These are phyloP conservation scores for Wickerhamomyces hampshirensis DNA, from an alignment of 805 yeast species.

Conservation along the genomic window DNA sequence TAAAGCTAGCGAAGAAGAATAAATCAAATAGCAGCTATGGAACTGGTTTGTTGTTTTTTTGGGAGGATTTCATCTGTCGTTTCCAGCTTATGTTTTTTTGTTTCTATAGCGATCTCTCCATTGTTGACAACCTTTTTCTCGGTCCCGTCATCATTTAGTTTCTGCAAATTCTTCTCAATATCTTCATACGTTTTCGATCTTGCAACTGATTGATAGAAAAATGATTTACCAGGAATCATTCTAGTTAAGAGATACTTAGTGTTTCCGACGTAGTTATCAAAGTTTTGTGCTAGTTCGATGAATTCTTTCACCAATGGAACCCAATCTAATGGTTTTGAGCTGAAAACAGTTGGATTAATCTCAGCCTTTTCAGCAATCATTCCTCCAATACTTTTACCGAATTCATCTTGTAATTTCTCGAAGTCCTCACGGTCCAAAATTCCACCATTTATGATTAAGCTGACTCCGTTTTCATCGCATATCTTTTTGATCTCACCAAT, in stretches of 20 bases:
- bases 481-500: constrained; percentile 55
- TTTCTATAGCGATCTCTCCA: constrained; percentile 3
- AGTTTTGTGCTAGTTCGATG: constrained; percentile 44
- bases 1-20: too few species aligned
- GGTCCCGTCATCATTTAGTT: constrained; percentile 18
- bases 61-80: constrained; percentile 1
- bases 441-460: constrained; percentile 81
- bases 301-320: constrained; percentile 50
- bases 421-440: constrained; percentile 53
- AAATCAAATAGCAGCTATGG: constrained; percentile 9
- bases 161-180: constrained; percentile 27
- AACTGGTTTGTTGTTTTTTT: constrained; percentile 17
- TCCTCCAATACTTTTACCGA: constrained; percentile 67
- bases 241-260: constrained; percentile 78
- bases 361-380: constrained; percentile 96
- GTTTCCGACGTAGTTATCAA: constrained; percentile 63
- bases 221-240: constrained; percentile 72
- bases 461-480: constrained; percentile 57
- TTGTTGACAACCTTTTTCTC: constrained; percentile 3
- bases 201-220: constrained; percentile 52
- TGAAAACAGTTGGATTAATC: constrained; percentile 75
- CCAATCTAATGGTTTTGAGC: constrained; percentile 43
- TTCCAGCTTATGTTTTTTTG: constrained; percentile 15
- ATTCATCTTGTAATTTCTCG: constrained; percentile 41
- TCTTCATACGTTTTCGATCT: constrained; percentile 53